Base-by-base conservation (phyloP, 352 stramenopile species). In the Globisporangium lucens region DNA sequence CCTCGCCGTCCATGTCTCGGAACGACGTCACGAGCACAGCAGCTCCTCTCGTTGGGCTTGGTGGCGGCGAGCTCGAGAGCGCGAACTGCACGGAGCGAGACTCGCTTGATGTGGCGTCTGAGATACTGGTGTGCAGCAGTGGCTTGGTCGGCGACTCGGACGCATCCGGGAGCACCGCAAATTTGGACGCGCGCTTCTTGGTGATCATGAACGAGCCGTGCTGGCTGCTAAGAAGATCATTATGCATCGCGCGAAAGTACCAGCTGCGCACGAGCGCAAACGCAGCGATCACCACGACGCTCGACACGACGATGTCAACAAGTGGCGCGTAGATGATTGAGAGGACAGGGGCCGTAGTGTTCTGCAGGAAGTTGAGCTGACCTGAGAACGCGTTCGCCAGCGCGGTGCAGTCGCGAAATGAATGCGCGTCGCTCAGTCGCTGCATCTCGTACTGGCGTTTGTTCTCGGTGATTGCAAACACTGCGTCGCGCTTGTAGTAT, bases 301-400 rank as follows among this genome's bases (percentile, higher is more conserved):
- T 72, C 35, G 73, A 61, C 27, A 7, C 65, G 6, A 72, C 17
- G 10, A 67, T 68, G 5, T 41, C 35, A 22, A 72, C 1, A 9
- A 84, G 49, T 5, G 67, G 66, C 9, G 41, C 61, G 35, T 77
- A 84, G 3, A 80, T 30, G 20, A 70, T 57, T 46, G 62, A 33
- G 15, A 70, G 15, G 10, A 64, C 53, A 13, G 49, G 29, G 4
- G 20, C 20, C 46, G 69, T 36, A 22, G 58, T 65, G 38, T 72
- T 78, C 29, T 69, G 63, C 4, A 68, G 29, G n/a, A 65, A 65
- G 38, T 71, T 59, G 43, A 67, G 62, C 29, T 65, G 67, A 12
- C 57, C 62, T 1, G 43, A 15, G 58, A 79, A 78, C 24, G 76
- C 33, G 65, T 83, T 83, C 22, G 74, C 61, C 43, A 71, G 15